Evolutionary conservation across 768 basidiomycete species (phyloP), one percentile per base, ranked within the genome.

Genomic region (Fomitopsis serialis): DNA sequence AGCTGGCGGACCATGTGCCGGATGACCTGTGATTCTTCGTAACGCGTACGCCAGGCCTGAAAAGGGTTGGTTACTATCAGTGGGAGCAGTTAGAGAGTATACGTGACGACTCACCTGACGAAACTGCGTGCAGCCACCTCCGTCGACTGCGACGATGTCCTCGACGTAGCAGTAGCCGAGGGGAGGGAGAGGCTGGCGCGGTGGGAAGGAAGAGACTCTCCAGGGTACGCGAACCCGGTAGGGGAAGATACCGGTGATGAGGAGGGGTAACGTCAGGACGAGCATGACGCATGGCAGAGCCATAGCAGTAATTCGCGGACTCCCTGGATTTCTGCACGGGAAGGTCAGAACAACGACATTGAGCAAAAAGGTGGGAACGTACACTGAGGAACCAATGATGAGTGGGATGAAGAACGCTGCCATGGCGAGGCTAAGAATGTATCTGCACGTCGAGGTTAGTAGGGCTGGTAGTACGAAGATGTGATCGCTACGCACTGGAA

Each of bases 141-240:
- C 67, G 49, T 68, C 67, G 36, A 68, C 67, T 29, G 67, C 65
- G 46, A 68, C 56, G 58, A 68, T 51, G 55, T 68, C 67, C 51
- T 68, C 67, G 42, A 66, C 64, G 42, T 64, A 56, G 27, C 61
- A 64, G 60, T 65, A 68, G 0, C 62, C 60, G 34, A 60, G 57
- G 2, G 67, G 67, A 3, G 67, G 67, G n/a, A 68, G 63, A 13
- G 55, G 59, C 24, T 62, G 57, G 43, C 53, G 44, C 1, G 60
- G 43, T 1, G 67, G 65, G 47, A 68, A 56, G 43, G 67, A 68
- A 15, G 67, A 68, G 37, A 68, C 61, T 36, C 66, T 64, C 56
- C 63, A 53, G 42, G 67, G 67, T 15, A 66, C 42, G 27, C 61
- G 62, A 45, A 68, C 49, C 12, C 46, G 48, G 52, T 60, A 60